Percentiles rank a stretch among this genome's conserved stretches.
phyloP scores from a whole-genome alignment of 345 rosid genomes.

The Acer saccharum region DNA sequence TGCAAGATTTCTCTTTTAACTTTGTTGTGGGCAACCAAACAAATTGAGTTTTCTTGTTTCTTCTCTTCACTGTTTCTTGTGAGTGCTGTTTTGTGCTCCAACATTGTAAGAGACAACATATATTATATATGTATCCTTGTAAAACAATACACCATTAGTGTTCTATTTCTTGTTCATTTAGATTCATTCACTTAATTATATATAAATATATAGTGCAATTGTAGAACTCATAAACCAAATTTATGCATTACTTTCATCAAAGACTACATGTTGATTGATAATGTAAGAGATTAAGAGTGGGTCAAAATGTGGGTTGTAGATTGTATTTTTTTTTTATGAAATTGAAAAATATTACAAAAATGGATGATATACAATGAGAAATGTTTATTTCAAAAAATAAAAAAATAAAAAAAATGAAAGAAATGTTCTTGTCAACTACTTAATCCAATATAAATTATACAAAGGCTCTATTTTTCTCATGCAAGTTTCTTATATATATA shows the following conservation, averaged over 20 bases:
- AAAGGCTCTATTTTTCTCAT: too few relatives aligned
- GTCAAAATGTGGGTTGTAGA: neutral
- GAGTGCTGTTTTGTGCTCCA: conserved; percentile 2
- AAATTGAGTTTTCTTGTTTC: neutral
- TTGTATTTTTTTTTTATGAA: neutral
- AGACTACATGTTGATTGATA: neutral
- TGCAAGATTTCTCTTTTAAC: conserved; percentile 12
- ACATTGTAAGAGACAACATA: conserved; percentile 9
- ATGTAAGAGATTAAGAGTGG: neutral
- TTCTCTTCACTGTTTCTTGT: neutral
- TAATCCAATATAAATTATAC: too few relatives aligned
- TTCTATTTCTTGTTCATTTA: conserved; percentile 8
- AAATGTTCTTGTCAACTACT: too few relatives aligned
- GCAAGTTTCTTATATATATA: too few relatives aligned
- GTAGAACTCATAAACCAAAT: neutral
- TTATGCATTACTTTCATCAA: neutral
- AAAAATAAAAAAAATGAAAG: too few relatives aligned
- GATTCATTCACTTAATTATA: neutral
- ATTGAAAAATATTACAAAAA: too few relatives aligned
- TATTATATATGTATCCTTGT: neutral
- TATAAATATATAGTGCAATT: too few relatives aligned
- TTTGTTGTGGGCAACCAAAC: conserved; percentile 12
- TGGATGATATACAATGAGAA: too few relatives aligned
- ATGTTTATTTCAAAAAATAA: too few relatives aligned
- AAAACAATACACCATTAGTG: neutral